These are phyloP conservation scores for Galeopsis tetrahit DNA, from an alignment of 257 asterid species.

Conservation along the genomic window DNA sequence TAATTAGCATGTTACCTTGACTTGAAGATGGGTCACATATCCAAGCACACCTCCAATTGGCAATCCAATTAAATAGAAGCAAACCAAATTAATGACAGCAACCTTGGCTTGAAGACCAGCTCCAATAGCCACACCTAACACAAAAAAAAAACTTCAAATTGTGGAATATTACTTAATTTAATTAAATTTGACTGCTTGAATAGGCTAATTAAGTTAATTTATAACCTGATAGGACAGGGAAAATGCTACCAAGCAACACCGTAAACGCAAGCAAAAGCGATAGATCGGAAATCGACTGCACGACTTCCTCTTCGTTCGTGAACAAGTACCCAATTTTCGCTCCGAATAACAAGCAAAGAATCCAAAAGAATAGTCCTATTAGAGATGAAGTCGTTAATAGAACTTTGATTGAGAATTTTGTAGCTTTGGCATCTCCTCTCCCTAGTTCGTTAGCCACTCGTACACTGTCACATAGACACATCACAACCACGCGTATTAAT, in stretches of 20 bases:
- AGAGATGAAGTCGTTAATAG: constrained; percentile 43
- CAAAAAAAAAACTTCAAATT: no score
- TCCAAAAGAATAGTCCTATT: constrained; percentile 49
- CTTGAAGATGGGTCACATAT: constrained; percentile 36
- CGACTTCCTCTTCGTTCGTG: constrained; percentile 51
- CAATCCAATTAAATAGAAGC: constrained; percentile 37
- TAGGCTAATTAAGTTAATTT: background rate
- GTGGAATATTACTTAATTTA: background rate
- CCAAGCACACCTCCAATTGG: constrained; percentile 43
- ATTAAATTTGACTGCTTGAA: background rate
- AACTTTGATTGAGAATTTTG: constrained; percentile 58
- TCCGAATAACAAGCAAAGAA: constrained; percentile 47
- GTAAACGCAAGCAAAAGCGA: constrained; percentile 54
- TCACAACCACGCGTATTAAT: no score
- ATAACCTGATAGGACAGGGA: constrained; percentile 62
- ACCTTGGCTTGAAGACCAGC: constrained; percentile 39
- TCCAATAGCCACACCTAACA: constrained; percentile 40
- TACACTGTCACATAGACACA: constrained; percentile 37
- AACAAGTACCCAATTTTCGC: constrained; percentile 53
- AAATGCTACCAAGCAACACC: constrained; percentile 59
- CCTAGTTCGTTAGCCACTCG: constrained; percentile 73
- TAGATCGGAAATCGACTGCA: constrained; percentile 45
- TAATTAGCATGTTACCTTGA: background rate
- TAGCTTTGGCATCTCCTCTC: constrained; percentile 63
- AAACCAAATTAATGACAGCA: constrained; percentile 31